A percentile compares a stretch with the other conserved stretches of the same genome.
Evolutionary conservation across 306 rosid genomes (phyloP).

Genomic region (Sechiopsis laciniata): DNA sequence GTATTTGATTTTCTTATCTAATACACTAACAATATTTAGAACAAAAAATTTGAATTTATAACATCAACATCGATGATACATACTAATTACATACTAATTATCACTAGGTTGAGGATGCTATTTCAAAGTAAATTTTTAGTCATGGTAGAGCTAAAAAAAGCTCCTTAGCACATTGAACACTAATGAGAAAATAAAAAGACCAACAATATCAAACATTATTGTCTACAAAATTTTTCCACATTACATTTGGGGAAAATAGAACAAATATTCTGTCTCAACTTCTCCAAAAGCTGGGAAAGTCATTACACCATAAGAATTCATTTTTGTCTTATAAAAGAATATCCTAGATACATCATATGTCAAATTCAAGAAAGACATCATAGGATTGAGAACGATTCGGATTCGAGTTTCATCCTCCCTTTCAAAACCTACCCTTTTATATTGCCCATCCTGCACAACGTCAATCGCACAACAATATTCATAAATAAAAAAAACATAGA

Average conservation of each 20-base stretch:
- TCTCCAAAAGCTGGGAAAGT: not conserved
- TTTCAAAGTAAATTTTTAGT: too few relatives aligned
- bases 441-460: not conserved
- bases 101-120: too few relatives aligned
- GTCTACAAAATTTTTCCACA: not conserved
- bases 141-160: too few relatives aligned
- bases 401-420: not conserved
- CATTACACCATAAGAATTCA: not conserved
- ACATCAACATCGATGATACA: too few relatives aligned
- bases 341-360: not conserved
- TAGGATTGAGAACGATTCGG: not conserved
- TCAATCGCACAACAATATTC: too few relatives aligned
- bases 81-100: too few relatives aligned
- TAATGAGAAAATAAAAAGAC: not conserved
- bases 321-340: not conserved
- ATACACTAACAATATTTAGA: too few relatives aligned
- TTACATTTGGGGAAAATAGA: not conserved
- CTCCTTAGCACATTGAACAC: too few relatives aligned
- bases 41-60: too few relatives aligned
- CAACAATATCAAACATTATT: not conserved
- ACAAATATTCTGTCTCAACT: not conserved
- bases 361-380: not conserved
- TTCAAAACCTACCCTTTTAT: not conserved
- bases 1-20: too few relatives aligned
- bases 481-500: too few relatives aligned